These are phyloP conservation scores for Penicillium macrosclerotiorum DNA, from an alignment of 495 filamentous ascomycete genomes.

Conservation along the genomic window DNA sequence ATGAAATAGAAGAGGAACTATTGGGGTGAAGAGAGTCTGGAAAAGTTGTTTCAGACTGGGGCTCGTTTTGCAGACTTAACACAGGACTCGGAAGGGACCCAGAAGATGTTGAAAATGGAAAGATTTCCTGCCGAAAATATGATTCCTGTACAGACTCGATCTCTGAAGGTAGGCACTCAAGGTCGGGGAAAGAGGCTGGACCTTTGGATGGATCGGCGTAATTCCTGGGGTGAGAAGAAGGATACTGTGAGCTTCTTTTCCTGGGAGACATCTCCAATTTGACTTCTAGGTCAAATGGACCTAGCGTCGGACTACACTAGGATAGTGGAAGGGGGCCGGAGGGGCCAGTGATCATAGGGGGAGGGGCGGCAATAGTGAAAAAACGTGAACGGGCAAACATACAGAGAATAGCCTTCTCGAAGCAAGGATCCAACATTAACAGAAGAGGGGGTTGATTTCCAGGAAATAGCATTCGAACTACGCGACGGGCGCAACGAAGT, in stretches of 20 bases:
- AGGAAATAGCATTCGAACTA: conserved; percentile 5
- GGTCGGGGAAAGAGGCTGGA: conserved; percentile 10
- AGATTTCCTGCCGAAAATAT: conserved; percentile 12
- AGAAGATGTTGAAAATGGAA: conserved; percentile 4
- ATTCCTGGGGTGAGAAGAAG: conserved; percentile 17
- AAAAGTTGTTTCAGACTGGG: conserved; percentile 8
- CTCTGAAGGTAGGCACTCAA: conserved; percentile 6
- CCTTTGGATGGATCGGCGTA: conserved; percentile 8
- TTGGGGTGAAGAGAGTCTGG: conserved; percentile 7
- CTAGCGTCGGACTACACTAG: conserved; percentile 13
- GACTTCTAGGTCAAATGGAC: conserved; percentile 16
- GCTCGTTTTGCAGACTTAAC: conserved; percentile 4
- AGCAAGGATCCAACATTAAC: conserved; percentile 3
- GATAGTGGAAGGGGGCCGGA: conserved; percentile 14
- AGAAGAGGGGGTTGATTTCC: conserved; percentile 15
- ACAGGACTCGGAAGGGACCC: conserved; percentile 15
- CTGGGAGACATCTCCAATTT: conserved; percentile 21
- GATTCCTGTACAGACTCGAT: conserved; percentile 19
- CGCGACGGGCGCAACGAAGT: conserved; percentile 17
- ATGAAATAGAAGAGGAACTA: conserved; percentile 10
- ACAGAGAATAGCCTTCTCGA: conserved; percentile 10
- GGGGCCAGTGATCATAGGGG: conserved; percentile 13
- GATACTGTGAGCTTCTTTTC: conserved; percentile 23
- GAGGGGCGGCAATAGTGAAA: conserved; percentile 6
- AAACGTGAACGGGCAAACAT: conserved; percentile 14